A percentile compares a stretch with the other conserved stretches of the same genome.
These are phyloP conservation scores for Aureobasidium subglaciale DNA, from an alignment of 2,329 filamentous ascomycete species.

Conservation along the genomic window DNA sequence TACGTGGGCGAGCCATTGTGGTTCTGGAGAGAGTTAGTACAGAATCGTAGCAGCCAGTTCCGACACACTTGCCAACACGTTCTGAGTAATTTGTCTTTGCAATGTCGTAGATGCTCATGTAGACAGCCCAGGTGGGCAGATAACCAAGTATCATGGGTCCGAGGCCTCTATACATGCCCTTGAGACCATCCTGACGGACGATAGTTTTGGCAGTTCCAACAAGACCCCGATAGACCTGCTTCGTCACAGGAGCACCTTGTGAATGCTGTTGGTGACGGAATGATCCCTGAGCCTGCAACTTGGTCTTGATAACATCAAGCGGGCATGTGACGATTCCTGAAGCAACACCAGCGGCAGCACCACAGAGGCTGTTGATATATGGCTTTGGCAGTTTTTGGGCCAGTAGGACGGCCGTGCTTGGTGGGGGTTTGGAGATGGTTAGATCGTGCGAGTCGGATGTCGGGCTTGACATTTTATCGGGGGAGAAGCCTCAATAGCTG, in stretches of 20 bases:
- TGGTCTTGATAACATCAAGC: constrained; percentile 98
- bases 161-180: constrained; percentile 86
- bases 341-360: constrained; percentile 82
- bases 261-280: constrained; percentile 46
- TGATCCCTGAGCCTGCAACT: constrained; percentile 88
- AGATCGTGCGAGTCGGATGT: constrained; percentile 25
- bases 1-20: constrained; percentile 70
- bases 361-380: constrained; percentile 73
- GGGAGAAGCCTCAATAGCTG: constrained; percentile 5
- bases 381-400: constrained; percentile 44
- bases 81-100: constrained; percentile 68
- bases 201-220: constrained; percentile 80
- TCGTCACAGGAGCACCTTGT: constrained; percentile 37
- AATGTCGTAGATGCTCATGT: constrained; percentile 92
- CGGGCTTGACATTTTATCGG: constrained; percentile 14
- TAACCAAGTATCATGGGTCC: constrained; percentile 94
- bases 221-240: constrained; percentile 71
- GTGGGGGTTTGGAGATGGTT: constrained; percentile 20
- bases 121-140: constrained; percentile 95
- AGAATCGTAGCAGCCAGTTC: not conserved
- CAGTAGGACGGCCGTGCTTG: constrained; percentile 16
- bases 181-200: constrained; percentile 78
- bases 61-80: constrained; percentile 42
- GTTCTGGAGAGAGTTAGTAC: constrained; percentile 45
- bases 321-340: constrained; percentile 94